Evolutionary conservation across 345 rosid species (phyloP).

Genomic region (Angophora floribunda): DNA sequence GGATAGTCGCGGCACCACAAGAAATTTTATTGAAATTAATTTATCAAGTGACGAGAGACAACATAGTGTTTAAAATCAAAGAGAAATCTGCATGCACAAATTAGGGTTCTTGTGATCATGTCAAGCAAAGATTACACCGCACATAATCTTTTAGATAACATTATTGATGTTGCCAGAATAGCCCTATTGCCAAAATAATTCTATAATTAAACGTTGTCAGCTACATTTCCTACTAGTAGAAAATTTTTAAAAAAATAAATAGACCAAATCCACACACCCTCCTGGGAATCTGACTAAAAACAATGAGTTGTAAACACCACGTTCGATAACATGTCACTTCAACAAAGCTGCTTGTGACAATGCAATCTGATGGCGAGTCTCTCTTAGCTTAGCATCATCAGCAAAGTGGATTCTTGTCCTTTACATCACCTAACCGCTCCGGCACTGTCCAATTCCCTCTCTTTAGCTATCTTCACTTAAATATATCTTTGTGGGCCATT

Average conservation of each 20-base stretch:
- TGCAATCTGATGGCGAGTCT: not conserved
- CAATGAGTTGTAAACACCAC: not conserved
- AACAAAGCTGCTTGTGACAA: not conserved
- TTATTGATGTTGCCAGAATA: not conserved
- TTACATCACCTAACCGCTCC: not conserved
- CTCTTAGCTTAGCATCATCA: not conserved
- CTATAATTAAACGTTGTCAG: not conserved
- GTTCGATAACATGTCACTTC: not conserved
- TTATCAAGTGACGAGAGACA: not conserved
- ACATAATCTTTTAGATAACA: not conserved
- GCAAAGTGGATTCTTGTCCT: not conserved
- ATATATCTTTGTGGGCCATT: not conserved
- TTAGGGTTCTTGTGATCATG: not conserved
- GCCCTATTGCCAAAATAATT: not conserved
- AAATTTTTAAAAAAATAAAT: too few species aligned
- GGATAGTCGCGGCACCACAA: not conserved
- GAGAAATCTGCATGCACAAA: not conserved
- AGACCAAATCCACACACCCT: not conserved
- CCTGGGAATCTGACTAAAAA: not conserved
- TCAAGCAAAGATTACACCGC: not conserved
- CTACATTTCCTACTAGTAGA: not conserved
- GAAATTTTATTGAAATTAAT: not conserved
- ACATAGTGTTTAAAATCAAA: not conserved
- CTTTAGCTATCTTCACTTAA: not conserved
- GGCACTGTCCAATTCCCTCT: not conserved